A percentile compares a stretch with the other conserved stretches of the same genome.
Conservation (phyloP, 768 basidiomycete genomes). For the Xerocomellus intermedius region DNA sequence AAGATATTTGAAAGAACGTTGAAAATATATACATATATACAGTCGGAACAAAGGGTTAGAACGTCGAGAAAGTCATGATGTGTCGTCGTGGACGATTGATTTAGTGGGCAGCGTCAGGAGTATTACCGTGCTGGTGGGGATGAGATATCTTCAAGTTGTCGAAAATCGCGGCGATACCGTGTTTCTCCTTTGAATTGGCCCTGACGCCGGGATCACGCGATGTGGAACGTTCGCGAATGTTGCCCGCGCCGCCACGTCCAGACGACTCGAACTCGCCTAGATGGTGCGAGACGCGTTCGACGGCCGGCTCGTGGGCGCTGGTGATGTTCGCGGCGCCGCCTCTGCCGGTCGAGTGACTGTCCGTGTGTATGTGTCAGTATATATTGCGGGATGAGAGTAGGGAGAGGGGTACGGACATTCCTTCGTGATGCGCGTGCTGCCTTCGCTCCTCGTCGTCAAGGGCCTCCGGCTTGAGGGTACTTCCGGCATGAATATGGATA, state of each 20-base stretch:
- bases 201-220: constrained; percentile 29
- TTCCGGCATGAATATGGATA: constrained; percentile 41
- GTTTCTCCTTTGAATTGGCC: constrained; percentile 29
- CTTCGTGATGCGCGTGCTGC: constrained; percentile 32
- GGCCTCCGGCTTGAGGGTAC: constrained; percentile 14
- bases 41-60: not conserved
- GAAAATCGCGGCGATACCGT: constrained; percentile 30
- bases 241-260: constrained; percentile 64
- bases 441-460: constrained; percentile 38
- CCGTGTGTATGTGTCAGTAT: not conserved
- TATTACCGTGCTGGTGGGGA: constrained; percentile 8
- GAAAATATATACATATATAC: not conserved
- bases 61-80: not conserved
- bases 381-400: too few species aligned
- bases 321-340: constrained; percentile 67
- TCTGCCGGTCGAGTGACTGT: constrained; percentile 65
- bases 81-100: not conserved
- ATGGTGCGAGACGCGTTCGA: constrained; percentile 34
- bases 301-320: constrained; percentile 32
- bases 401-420: constrained; percentile 39
- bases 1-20: not conserved
- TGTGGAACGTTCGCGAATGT: constrained; percentile 47
- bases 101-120: not conserved
- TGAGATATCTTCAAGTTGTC: constrained; percentile 27
- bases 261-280: constrained; percentile 36